Evolutionary conservation across 495 filamentous ascomycete species (phyloP), one percentile per base, ranked within the genome.

Genomic region (Glonium stellatum): DNA sequence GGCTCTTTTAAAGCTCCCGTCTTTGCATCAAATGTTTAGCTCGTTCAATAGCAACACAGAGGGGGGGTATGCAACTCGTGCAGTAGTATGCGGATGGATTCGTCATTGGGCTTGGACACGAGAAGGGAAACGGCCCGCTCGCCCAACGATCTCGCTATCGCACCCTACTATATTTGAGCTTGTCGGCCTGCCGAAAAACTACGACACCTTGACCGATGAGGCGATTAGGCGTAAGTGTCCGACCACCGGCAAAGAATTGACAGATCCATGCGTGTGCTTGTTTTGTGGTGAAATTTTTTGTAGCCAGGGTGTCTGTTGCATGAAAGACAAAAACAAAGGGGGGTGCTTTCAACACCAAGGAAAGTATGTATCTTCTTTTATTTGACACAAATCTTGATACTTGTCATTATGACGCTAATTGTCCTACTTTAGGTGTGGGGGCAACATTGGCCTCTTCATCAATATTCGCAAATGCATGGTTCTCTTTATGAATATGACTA

Each of bases 261-360:
- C 83, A 10, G 95, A 99, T 71, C 90, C 93, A 0, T 86, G 82
- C 60, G 82, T 99, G 46, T 99, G 93, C 68, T 80, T 99, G 13
- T 93, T 96, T 76, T 99, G 93, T 67, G 93, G 92, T 5, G 92
- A 92, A 9, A 87, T 99, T 35, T 92, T 96, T 72, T 99, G 93
- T 75, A 87, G 87, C 18, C 93, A 99, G 74, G 88, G 87, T 25
- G 84, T 90, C 27, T 99, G 93, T 74, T 99, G 93, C 71, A 81
- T 84, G 69, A 84, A 82, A 61, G 77, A 83, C 60, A 80, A 83
- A 52, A 78, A 82, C 59, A 77, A 86, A 60, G 93, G 95, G 52
- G 95, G 93, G 15, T 92, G 88, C 62, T 89, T 90, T 72, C 88
- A 91, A 74, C 93, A 97, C 72, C 80, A 95, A 77, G 69, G 78